phyloP scores from a whole-genome alignment of 306 rosid species.

The Fagus crenata region DNA sequence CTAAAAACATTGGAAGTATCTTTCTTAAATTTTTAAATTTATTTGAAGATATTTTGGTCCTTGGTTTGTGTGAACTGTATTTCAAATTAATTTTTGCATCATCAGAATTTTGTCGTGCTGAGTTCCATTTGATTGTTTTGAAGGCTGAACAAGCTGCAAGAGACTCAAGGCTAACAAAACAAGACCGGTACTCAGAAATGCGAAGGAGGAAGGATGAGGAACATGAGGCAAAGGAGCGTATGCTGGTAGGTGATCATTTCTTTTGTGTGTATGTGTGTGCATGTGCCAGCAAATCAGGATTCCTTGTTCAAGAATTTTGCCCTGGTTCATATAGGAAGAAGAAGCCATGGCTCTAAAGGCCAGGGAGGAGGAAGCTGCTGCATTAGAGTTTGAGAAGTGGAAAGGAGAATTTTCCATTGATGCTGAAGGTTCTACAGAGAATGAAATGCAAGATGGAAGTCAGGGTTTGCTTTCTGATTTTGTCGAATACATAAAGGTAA shows the following conservation, averaged over 20 bases:
- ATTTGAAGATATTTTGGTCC: not conserved
- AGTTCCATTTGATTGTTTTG: conserved; percentile 22
- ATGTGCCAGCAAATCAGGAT: conserved; percentile 3
- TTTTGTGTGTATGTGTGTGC: conserved; percentile 15
- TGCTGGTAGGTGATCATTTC: conserved; percentile 52
- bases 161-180: conserved; percentile 70
- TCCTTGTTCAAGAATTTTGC: conserved; percentile 26
- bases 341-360: conserved; percentile 87
- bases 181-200: conserved; percentile 76
- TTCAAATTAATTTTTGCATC: not conserved
- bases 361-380: conserved; percentile 95
- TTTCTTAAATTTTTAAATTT: not conserved
- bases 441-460: conserved; percentile 67
- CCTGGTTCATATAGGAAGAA: conserved; percentile 70
- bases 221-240: conserved; percentile 72
- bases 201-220: conserved; percentile 96
- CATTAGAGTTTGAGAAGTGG: conserved; percentile 96
- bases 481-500: conserved; percentile 88
- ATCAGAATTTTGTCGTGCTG: conserved; percentile 9
- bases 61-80: not conserved
- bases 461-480: conserved; percentile 74
- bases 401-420: conserved; percentile 92
- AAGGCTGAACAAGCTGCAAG: conserved; percentile 91
- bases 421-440: conserved; percentile 85
- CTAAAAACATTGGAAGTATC: conserved; percentile 1